Percentiles rank a stretch among this genome's conserved stretches.
phyloP scores from a whole-genome alignment of 768 basidiomycete species.

The Mycena chlorophos region DNA sequence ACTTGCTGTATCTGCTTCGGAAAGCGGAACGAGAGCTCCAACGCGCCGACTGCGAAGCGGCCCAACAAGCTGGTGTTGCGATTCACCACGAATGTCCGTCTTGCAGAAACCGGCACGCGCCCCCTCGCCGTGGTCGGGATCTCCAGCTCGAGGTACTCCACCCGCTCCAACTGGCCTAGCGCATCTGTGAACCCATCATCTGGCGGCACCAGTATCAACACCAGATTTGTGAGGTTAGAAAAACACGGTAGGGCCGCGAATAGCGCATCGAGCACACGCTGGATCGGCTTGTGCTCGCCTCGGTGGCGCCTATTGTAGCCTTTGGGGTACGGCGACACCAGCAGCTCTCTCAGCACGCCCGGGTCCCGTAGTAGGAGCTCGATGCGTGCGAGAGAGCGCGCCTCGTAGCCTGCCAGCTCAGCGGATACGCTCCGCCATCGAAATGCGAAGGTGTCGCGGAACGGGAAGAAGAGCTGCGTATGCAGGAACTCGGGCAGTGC shows the following conservation, averaged over 20 bases:
- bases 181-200: conserved; percentile 4
- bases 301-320: conserved; percentile 21
- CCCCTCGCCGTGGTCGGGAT: conserved; percentile 2
- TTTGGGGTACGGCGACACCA: conserved; percentile 20
- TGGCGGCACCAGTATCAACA: conserved; percentile 18
- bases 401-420: conserved; percentile 15
- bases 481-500: background rate
- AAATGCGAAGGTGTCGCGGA: background rate
- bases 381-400: conserved; percentile 16
- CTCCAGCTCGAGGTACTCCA: conserved; percentile 23
- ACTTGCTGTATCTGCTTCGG: conserved; percentile 15
- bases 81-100: conserved; percentile 16
- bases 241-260: conserved; percentile 17
- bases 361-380: conserved; percentile 15
- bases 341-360: conserved; percentile 19
- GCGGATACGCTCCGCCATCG: background rate
- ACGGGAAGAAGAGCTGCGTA: background rate
- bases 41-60: background rate
- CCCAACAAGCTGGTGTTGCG: conserved; percentile 16
- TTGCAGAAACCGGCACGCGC: conserved; percentile 20
- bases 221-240: conserved; percentile 16
- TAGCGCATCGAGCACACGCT: conserved; percentile 15
- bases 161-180: conserved; percentile 1
- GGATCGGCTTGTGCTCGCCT: conserved; percentile 15
- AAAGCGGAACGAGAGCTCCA: conserved; percentile 18